These are phyloP conservation scores for Medicago arabica DNA, from an alignment of 306 rosid genomes.

Conservation along the genomic window DNA sequence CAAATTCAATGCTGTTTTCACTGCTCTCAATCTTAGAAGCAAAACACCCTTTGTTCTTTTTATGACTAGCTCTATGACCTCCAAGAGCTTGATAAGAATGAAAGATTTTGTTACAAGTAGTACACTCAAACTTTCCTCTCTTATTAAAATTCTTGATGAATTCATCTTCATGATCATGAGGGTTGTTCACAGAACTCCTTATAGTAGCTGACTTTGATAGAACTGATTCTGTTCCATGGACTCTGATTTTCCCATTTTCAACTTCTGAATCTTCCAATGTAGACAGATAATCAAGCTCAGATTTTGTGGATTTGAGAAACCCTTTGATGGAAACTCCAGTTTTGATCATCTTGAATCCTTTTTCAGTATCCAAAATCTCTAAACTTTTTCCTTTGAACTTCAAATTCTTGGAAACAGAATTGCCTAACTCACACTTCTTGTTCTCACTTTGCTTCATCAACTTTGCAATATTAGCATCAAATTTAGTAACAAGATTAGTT, in stretches of 20 bases:
- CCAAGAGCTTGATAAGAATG: conserved; percentile 93
- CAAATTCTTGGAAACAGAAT: conserved; percentile 40
- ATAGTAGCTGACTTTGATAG: conserved; percentile 46
- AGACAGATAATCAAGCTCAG: conserved; percentile 39
- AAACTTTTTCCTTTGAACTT: conserved; percentile 42
- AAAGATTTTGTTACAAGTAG: conserved; percentile 75
- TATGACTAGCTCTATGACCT: conserved; percentile 94
- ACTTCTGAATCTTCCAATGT: conserved; percentile 49
- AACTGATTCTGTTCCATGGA: conserved; percentile 47
- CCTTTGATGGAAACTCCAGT: conserved; percentile 43
- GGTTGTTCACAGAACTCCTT: neutral
- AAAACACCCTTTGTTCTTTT: conserved; percentile 69
- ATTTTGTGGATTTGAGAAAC: conserved; percentile 39
- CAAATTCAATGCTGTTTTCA: conserved; percentile 70
- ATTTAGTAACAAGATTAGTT: conserved; percentile 43
- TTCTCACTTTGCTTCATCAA: conserved; percentile 43
- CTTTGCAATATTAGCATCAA: conserved; percentile 33
- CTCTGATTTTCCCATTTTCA: conserved; percentile 43
- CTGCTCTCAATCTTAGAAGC: conserved; percentile 63
- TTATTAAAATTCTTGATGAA: conserved; percentile 48
- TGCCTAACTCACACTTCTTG: conserved; percentile 42
- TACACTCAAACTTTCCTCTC: conserved; percentile 76
- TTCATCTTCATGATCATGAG: conserved; percentile 46
- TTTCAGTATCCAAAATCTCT: conserved; percentile 38
- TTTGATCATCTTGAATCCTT: conserved; percentile 35